Base-by-base conservation (phyloP, 257 asterid species). In the Lantana camara region DNA sequence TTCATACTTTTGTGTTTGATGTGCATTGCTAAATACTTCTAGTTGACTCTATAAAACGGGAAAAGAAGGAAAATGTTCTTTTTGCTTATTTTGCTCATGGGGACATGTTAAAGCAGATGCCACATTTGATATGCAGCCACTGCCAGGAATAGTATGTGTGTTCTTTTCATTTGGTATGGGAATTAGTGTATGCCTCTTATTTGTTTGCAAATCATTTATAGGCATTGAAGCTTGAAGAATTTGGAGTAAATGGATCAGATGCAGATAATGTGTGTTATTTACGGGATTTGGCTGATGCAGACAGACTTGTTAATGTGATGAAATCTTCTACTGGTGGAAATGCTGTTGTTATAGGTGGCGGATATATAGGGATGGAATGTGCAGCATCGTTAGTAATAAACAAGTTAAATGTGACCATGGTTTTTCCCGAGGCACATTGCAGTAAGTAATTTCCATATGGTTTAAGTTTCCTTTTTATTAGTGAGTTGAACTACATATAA, bases 341-440 rank as follows among this genome's bases (percentile, higher is more conserved):
- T 72, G 91, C 91, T 52, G 83, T 89, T 58, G 93, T 89, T 51
- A 77, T 89, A 48, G 96, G 95, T n/a, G 96, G 95, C 23, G 95
- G 95, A 64, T 89, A 86, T 70, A 89, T 89, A 69, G 90, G 95
- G 66, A 85, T 89, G 93, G 94, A 89, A 57, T 84, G 92, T 20
- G 88, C 89, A 32, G 94, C 95, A 46, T 83, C 95, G 53, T 77
- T 89, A 75, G 92, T 79, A 63, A 79, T 86, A 60, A 86, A 83
- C 82, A 82, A 81, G 53, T 73, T 79, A 48, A 79, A 84, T 20
- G 96, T 77, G 45, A 80, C 85, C 59, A 86, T 89, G 95, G 95
- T 89, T 72, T 89, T 89, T 68, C 96, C 95, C 0, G 95, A 86
- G 69, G 85, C 86, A 27, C 92, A 81, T 66, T 89, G 90, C 64